These are phyloP conservation scores for Starmera dryadoides DNA, from an alignment of 805 yeast genomes.

Conservation along the genomic window DNA sequence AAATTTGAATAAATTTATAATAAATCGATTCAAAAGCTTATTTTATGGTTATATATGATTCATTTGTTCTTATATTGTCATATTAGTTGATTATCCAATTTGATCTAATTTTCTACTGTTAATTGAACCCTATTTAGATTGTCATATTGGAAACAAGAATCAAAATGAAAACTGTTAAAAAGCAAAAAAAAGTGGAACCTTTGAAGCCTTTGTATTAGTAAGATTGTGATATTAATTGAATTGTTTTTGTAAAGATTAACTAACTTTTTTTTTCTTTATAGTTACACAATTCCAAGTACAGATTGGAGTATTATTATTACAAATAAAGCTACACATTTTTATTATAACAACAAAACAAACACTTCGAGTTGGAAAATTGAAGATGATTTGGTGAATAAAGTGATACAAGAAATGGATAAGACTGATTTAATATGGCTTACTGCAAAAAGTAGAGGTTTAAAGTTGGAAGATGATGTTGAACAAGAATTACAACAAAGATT, in stretches of 20 bases:
- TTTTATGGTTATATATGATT: too few species aligned
- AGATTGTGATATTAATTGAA: neutral
- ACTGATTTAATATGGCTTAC: constrained; percentile 22
- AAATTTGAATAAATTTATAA: too few species aligned
- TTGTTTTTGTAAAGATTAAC: neutral
- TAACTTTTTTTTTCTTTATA: constrained; percentile 4
- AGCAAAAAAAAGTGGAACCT: too few species aligned
- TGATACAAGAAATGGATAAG: constrained; percentile 21
- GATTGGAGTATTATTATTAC: constrained; percentile 38
- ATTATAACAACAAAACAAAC: constrained; percentile 22
- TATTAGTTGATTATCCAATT: too few species aligned
- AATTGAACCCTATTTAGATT: too few species aligned
- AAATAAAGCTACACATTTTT: constrained; percentile 35
- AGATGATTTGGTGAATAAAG: constrained; percentile 19
- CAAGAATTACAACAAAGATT: constrained; percentile 5
- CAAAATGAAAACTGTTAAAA: too few species aligned
- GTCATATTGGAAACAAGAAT: too few species aligned
- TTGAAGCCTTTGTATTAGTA: neutral
- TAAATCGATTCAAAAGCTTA: too few species aligned
- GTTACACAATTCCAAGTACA: constrained; percentile 8
- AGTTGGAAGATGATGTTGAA: constrained; percentile 10
- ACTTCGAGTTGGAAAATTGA: constrained; percentile 30
- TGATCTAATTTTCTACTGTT: too few species aligned
- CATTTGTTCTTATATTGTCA: too few species aligned
- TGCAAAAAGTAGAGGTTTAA: constrained; percentile 32